Base-by-base conservation (phyloP, 352 stramenopile species). In the Aphanomyces stellatus region DNA sequence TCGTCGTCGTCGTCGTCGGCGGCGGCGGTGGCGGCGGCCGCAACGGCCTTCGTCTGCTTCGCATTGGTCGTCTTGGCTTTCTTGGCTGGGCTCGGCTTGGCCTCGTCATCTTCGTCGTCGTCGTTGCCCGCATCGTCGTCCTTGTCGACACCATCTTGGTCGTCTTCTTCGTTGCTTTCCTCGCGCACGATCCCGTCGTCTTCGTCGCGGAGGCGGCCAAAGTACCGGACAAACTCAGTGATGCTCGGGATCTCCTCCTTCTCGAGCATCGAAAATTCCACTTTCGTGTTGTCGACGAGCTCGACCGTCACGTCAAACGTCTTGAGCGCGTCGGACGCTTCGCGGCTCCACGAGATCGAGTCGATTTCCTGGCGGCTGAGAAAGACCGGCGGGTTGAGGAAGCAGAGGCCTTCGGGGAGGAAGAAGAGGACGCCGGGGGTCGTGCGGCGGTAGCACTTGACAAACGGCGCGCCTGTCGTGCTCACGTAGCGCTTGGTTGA, bases 231-330 rank as follows among this genome's bases (percentile, higher is more conserved):
- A 67, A 67, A 67, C 27, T 67, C 60, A 17, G 60, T 67, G 33
- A 67, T 67, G 49, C 60, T 67, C n/a, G 60, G 60, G 17, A 67
- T 67, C 33, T 67, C 60, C 57, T 67, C 41, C 49, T 67, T 67
- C 34, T 67, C 60, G 8, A 67, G n/a, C 60, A 67, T 67, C 22
- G 60, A 67, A 31, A 67, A 67, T 41, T 67, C 60, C 27, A 57
- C 31, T n/a, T 25, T 25, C 10, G 41, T 37, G 5, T 7, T 41
- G 24, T 57, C 60, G 22, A 49, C 37, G 17, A 67, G n/a, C 11
- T 67, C 46, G 8, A 67, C 60, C 11, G 37, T 42, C 49, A 67
- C 24, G 49, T 67, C 60, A 37, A 67, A 67, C 25, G 60, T 59
- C 24, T 41, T 37, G 40, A 67, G 27, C 8, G 48, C 37, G 17